These are phyloP conservation scores for Heritiera fomes DNA, from an alignment of 345 rosid species.

Conservation along the genomic window DNA sequence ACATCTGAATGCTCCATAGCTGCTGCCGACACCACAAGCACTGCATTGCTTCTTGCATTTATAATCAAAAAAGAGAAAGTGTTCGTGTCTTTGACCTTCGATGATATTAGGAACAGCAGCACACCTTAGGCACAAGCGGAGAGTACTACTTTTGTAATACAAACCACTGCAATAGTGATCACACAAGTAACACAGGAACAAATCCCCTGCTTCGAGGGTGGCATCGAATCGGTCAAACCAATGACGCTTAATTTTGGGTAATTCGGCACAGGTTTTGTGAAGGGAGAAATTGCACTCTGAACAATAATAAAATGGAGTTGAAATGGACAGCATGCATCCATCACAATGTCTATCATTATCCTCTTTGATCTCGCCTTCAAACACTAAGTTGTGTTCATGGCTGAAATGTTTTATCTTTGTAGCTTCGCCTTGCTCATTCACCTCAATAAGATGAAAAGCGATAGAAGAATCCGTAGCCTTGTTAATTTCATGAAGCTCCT, in stretches of 20 bases:
- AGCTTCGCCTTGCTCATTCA: background rate
- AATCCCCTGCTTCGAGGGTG: rapidly evolving
- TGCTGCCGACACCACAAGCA: background rate
- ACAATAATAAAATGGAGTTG: background rate
- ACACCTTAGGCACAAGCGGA: background rate
- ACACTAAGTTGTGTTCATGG: no score
- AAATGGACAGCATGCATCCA: no score
- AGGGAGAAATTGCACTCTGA: background rate
- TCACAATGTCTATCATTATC: no score
- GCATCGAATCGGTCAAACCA: background rate
- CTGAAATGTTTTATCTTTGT: background rate
- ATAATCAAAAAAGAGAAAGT: background rate
- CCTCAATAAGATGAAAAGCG: background rate
- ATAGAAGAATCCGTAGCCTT: background rate
- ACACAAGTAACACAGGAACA: rapidly evolving
- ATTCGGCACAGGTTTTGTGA: background rate
- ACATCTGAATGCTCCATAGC: background rate
- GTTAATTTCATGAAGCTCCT: no score
- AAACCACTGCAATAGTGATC: rapidly evolving
- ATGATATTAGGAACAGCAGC: background rate
- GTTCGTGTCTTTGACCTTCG: background rate
- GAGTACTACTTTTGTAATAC: rapidly evolving
- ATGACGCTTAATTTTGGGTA: background rate
- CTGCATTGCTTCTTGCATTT: background rate
- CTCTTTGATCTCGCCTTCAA: no score